Percentiles rank a stretch among this genome's conserved stretches.
Evolutionary conservation across 1,139 yeast species (phyloP).

Genomic region (Yamadazyma aaseri): DNA sequence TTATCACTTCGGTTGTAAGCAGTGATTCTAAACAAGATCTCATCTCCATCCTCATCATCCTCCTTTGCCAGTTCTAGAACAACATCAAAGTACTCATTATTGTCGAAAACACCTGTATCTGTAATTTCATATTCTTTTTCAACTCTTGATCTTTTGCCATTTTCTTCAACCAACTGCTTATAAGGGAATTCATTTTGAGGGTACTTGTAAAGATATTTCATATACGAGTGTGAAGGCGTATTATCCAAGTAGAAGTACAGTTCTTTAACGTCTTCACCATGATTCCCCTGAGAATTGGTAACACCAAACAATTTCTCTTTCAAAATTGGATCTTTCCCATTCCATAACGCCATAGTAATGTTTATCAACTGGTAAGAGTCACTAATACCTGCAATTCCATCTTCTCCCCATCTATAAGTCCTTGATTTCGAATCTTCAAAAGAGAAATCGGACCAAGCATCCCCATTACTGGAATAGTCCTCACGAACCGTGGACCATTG

Average conservation of each 20-base stretch:
- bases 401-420: conserved; percentile 95
- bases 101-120: conserved; percentile 76
- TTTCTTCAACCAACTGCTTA: conserved; percentile 68
- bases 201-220: conserved; percentile 90
- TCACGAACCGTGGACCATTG: conserved; percentile 96
- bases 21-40: conserved; percentile 82
- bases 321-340: conserved; percentile 80
- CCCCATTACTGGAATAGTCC: conserved; percentile 84
- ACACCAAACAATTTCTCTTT: conserved; percentile 89
- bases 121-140: conserved; percentile 71
- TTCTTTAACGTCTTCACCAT: conserved; percentile 90
- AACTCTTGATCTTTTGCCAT: conserved; percentile 60
- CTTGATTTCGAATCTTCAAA: conserved; percentile 84
- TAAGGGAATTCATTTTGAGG: conserved; percentile 88
- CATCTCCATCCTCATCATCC: conserved; percentile 82
- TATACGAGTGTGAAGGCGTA: conserved; percentile 91
- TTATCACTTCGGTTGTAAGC: conserved; percentile 85
- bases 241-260: conserved; percentile 87
- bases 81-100: conserved; percentile 84
- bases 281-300: conserved; percentile 92
- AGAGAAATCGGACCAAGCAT: conserved; percentile 91
- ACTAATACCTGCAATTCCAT: conserved; percentile 89
- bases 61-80: conserved; percentile 91
- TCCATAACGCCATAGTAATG: conserved; percentile 85
- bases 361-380: conserved; percentile 83